These are phyloP conservation scores for Cladorrhinum samala DNA, from an alignment of 495 filamentous ascomycete genomes.

Conservation along the genomic window DNA sequence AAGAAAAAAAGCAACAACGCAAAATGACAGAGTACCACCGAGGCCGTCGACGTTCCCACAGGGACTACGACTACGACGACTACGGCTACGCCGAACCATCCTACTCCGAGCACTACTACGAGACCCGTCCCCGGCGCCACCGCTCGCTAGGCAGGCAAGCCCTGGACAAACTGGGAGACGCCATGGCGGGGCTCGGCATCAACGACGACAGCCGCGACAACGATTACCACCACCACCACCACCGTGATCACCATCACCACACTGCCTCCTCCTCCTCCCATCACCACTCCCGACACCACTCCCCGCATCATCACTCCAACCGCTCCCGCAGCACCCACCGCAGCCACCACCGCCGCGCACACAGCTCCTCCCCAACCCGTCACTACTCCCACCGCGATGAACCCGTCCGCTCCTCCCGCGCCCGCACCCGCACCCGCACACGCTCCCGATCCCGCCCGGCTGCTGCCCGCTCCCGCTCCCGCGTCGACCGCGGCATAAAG, in stretches of 20 bases:
- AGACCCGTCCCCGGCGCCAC: conserved; percentile 9
- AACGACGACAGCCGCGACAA: conserved; percentile 2
- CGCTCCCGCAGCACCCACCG: not conserved
- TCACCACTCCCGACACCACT: not conserved
- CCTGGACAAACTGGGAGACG: conserved; percentile 19
- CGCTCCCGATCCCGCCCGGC: not conserved
- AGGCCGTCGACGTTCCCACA: conserved; percentile 11
- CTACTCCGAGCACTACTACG: conserved; percentile 1
- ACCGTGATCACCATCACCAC: not conserved
- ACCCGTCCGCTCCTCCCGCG: not conserved
- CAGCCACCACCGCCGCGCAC: conserved; percentile 3
- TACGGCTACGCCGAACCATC: conserved; percentile 10
- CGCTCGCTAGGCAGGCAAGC: conserved; percentile 21
- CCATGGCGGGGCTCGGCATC: conserved; percentile 13
- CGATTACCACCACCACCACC: not conserved
- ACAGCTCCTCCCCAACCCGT: conserved; percentile 11
- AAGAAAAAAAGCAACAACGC: not conserved
- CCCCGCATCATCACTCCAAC: not conserved
- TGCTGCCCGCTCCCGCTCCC: conserved; percentile 1
- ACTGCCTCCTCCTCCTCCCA: not conserved
- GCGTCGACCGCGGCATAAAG: conserved; percentile 9
- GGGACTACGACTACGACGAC: conserved; percentile 14
- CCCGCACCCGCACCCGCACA: not conserved
- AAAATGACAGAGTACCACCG: conserved; percentile 14
- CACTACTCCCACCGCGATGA: not conserved